Evolutionary conservation across 257 asterid genomes (phyloP).

Genomic region (Solanum virginianum): DNA sequence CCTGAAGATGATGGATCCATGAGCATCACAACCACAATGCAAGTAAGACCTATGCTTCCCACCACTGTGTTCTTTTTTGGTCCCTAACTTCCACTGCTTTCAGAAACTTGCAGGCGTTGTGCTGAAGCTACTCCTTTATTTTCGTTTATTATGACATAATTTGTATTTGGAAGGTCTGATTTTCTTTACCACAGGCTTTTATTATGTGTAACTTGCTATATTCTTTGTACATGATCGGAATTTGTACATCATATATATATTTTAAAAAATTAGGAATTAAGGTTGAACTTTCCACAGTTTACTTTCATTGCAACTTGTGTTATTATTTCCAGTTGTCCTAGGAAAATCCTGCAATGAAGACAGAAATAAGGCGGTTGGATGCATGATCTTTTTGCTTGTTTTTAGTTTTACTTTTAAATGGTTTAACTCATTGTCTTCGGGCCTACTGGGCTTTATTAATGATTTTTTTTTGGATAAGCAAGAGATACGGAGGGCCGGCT

Average conservation of each 20-base stretch:
- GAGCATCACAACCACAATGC: constrained; percentile 59
- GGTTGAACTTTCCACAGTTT: not conserved
- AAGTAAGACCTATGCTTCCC: constrained; percentile 19
- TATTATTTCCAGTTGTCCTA: not conserved
- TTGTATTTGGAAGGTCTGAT: not conserved
- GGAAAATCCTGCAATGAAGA: not conserved
- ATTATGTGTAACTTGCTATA: not conserved
- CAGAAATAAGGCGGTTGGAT: not conserved
- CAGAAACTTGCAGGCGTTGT: not conserved
- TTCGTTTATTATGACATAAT: not conserved
- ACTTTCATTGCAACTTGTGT: not conserved
- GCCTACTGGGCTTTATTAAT: not conserved
- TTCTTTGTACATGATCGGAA: not conserved
- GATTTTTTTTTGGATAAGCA: not conserved
- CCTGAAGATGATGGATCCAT: constrained; percentile 61
- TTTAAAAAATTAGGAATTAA: not conserved
- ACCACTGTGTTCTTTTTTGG: not conserved
- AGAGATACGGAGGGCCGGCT: not conserved
- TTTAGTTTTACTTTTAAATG: not conserved
- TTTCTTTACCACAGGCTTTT: not conserved
- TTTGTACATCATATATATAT: not conserved
- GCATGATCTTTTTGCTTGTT: not conserved
- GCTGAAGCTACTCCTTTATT: not conserved
- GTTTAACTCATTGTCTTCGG: not conserved
- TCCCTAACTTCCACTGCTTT: not conserved